Conservation (phyloP, 2,329 filamentous ascomycete species). For the Clonostachys chloroleuca region DNA sequence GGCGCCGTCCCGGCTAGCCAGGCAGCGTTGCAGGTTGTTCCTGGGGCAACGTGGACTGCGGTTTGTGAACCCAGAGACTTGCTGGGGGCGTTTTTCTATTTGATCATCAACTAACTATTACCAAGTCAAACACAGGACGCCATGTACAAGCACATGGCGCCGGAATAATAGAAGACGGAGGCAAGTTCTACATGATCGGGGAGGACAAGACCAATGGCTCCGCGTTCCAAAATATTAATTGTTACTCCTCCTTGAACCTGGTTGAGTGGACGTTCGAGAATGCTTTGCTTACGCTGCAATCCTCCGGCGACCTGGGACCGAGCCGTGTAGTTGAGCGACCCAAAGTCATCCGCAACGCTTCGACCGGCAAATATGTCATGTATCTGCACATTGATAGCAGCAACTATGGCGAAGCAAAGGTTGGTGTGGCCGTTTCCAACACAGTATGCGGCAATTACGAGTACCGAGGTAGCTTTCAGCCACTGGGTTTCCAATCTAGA, state of each 20-base stretch:
- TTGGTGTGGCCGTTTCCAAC: constrained; percentile 57
- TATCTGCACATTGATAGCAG: constrained; percentile 64
- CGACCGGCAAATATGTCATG: constrained; percentile 61
- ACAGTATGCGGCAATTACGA: constrained; percentile 57
- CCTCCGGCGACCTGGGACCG: constrained; percentile 51
- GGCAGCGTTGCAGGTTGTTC: constrained; percentile 25
- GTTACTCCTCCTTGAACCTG: constrained; percentile 59
- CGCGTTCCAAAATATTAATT: constrained; percentile 61
- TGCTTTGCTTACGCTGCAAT: constrained; percentile 49
- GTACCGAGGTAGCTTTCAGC: constrained; percentile 25
- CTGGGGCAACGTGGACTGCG: constrained; percentile 41
- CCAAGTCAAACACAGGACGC: constrained; percentile 36
- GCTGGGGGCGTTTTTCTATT: not conserved
- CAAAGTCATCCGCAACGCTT: constrained; percentile 64
- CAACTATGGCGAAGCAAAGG: constrained; percentile 58
- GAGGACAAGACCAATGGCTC: constrained; percentile 64
- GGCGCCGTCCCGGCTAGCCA: not conserved
- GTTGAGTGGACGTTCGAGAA: constrained; percentile 61
- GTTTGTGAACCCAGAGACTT: constrained; percentile 12
- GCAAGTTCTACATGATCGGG: constrained; percentile 63
- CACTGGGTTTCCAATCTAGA: constrained; percentile 32
- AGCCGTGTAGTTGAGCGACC: constrained; percentile 62
- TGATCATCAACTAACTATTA: not conserved
- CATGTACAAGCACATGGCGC: constrained; percentile 65
- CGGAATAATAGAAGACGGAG: constrained; percentile 54